A percentile compares a stretch with the other conserved stretches of the same genome.
These are phyloP conservation scores for Macrophomina pseudophaseolina DNA, from an alignment of 2,329 filamentous ascomycete species.

Conservation along the genomic window DNA sequence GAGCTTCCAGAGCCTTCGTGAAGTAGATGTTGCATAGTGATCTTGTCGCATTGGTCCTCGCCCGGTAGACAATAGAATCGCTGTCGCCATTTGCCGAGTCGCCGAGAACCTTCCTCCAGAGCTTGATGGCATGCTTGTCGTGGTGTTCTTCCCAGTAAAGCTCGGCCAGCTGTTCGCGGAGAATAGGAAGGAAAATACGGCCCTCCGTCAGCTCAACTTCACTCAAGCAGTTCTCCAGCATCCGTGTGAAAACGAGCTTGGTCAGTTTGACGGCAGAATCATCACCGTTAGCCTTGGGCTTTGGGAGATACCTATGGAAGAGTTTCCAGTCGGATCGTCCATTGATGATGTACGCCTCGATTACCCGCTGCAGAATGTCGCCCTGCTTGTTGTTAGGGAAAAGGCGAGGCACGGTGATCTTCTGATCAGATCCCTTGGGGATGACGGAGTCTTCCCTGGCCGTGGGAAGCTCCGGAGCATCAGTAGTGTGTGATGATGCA, in stretches of 20 bases:
- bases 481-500: background rate
- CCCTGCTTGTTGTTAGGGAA: conserved; percentile 15
- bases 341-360: conserved; percentile 11
- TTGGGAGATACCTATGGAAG: conserved; percentile 13
- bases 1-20: conserved; percentile 20
- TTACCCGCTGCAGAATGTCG: background rate
- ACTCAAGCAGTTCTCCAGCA: conserved; percentile 18
- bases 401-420: conserved; percentile 4
- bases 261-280: conserved; percentile 2
- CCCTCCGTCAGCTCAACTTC: conserved; percentile 9
- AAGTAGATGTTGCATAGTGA: conserved; percentile 23
- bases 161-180: conserved; percentile 13
- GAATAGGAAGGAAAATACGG: conserved; percentile 5
- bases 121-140: conserved; percentile 20
- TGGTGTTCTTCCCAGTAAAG: conserved; percentile 19
- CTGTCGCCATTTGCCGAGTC: conserved; percentile 14
- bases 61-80: conserved; percentile 13
- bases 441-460: conserved; percentile 20
- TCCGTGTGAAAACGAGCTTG: conserved; percentile 4
- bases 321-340: conserved; percentile 13
- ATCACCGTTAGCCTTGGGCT: background rate
- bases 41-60: conserved; percentile 11
- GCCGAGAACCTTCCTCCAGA: conserved; percentile 16
- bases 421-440: conserved; percentile 10
- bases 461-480: background rate